Evolutionary conservation across 805 yeast genomes (phyloP).

Genomic region (Candida ulmi): DNA sequence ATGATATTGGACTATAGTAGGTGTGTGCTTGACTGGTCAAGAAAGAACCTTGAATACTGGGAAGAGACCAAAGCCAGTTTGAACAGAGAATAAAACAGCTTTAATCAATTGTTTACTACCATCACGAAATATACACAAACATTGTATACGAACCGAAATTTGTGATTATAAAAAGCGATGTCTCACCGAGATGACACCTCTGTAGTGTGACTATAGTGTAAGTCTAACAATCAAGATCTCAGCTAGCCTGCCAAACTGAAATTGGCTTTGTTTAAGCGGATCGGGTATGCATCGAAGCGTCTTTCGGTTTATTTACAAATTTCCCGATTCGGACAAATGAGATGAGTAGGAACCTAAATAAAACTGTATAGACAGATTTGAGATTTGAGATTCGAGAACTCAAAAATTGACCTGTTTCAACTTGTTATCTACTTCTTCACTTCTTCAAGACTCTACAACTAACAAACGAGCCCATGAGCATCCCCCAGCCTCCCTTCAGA

Average conservation of each 20-base stretch:
- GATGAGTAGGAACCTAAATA: too few relatives aligned
- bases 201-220: too few relatives aligned
- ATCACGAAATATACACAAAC: too few relatives aligned
- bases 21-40: slow-evolving; percentile 60
- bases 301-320: slow-evolving; percentile 12
- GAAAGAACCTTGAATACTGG: slow-evolving; percentile 62
- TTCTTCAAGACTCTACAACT: too few relatives aligned
- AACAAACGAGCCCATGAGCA: background rate
- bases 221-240: too few relatives aligned
- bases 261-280: too few relatives aligned
- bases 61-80: slow-evolving; percentile 42
- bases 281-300: background rate
- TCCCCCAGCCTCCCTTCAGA: slow-evolving; percentile 55
- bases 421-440: too few relatives aligned
- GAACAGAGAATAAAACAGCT: background rate
- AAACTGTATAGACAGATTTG: too few relatives aligned
- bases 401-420: background rate
- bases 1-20: slow-evolving; percentile 50
- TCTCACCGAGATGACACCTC: too few relatives aligned
- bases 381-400: background rate
- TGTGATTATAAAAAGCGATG: too few relatives aligned
- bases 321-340: slow-evolving; percentile 11
- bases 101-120: background rate
- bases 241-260: too few relatives aligned
- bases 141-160: too few relatives aligned